Percentiles rank a stretch among this genome's conserved stretches.
phyloP scores from a whole-genome alignment of 768 basidiomycete genomes.

The Crepidotus variabilis region DNA sequence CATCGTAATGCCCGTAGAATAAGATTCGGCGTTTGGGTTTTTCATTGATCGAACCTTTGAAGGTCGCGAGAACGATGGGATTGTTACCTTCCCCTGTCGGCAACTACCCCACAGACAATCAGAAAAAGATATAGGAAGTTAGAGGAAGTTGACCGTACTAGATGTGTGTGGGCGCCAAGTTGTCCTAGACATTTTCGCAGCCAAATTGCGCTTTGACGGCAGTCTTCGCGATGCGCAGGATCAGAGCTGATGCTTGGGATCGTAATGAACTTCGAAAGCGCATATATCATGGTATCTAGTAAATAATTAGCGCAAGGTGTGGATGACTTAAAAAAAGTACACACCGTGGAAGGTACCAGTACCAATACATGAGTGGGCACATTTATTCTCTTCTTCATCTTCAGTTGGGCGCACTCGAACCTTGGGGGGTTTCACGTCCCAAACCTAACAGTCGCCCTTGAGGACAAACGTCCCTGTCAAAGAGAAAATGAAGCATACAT shows the following conservation, averaged over 20 bases:
- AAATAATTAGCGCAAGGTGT: background rate
- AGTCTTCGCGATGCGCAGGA: conserved; percentile 72
- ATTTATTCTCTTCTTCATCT: conserved; percentile 13
- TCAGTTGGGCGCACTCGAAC: conserved; percentile 13
- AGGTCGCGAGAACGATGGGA: conserved; percentile 88
- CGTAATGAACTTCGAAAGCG: conserved; percentile 80
- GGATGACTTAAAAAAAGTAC: conserved; percentile 1
- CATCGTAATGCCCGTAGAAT: conserved; percentile 99
- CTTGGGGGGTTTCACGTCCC: conserved; percentile 43
- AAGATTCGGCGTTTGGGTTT: conserved; percentile 68
- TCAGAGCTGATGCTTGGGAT: conserved; percentile 82
- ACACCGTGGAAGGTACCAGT: conserved; percentile 23
- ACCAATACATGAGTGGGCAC: conserved; percentile 14
- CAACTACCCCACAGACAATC: conserved; percentile 41
- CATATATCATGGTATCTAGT: conserved; percentile 73
- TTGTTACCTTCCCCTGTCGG: conserved; percentile 74
- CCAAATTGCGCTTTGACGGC: conserved; percentile 92
- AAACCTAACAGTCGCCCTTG: conserved; percentile 34
- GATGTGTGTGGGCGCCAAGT: conserved; percentile 76
- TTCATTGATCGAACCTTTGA: conserved; percentile 63
- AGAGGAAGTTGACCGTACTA: conserved; percentile 42
- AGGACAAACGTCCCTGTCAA: background rate
- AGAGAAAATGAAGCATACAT: conserved; percentile 39
- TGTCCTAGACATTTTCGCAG: conserved; percentile 84
- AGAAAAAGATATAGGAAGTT: background rate